Evolutionary conservation across 1,284 basidiomycete species (phyloP).

Genomic region (Dichomitus squalens): DNA sequence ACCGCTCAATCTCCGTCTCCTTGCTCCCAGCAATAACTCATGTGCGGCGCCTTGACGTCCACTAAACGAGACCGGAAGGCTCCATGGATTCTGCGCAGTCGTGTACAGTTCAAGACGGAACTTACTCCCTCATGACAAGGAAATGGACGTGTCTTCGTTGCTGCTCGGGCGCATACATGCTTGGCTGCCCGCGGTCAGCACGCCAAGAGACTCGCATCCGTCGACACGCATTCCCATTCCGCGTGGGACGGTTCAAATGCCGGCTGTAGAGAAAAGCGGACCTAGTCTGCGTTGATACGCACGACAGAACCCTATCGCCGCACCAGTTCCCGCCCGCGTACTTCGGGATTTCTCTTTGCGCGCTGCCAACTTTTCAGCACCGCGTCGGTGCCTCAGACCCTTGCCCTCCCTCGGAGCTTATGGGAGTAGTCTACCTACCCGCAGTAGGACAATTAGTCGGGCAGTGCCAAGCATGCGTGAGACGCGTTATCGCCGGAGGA

Average conservation of each 20-base stretch:
- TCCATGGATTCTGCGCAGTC: background rate
- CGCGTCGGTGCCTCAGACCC: background rate
- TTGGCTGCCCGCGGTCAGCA: conserved; percentile 1
- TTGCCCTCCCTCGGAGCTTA: background rate
- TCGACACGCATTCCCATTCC: background rate
- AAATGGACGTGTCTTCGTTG: background rate
- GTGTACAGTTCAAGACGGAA: background rate
- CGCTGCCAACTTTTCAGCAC: background rate
- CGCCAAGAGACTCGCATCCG: conserved; percentile 14
- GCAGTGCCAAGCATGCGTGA: too few species aligned
- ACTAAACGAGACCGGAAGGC: too few species aligned
- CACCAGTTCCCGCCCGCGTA: conserved; percentile 13
- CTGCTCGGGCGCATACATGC: background rate
- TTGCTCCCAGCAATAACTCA: too few species aligned
- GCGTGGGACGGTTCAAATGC: background rate
- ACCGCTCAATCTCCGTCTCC: too few species aligned
- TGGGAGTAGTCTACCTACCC: background rate
- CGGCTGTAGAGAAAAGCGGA: background rate
- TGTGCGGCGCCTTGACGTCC: too few species aligned
- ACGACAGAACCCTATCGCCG: conserved; percentile 21
- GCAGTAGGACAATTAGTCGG: background rate
- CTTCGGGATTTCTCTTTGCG: background rate
- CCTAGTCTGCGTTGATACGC: conserved; percentile 10
- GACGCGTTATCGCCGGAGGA: too few species aligned
- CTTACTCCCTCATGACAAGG: background rate